These are phyloP conservation scores for Colletotrichum tanaceti DNA, from an alignment of 2,329 filamentous ascomycete species.

Conservation along the genomic window DNA sequence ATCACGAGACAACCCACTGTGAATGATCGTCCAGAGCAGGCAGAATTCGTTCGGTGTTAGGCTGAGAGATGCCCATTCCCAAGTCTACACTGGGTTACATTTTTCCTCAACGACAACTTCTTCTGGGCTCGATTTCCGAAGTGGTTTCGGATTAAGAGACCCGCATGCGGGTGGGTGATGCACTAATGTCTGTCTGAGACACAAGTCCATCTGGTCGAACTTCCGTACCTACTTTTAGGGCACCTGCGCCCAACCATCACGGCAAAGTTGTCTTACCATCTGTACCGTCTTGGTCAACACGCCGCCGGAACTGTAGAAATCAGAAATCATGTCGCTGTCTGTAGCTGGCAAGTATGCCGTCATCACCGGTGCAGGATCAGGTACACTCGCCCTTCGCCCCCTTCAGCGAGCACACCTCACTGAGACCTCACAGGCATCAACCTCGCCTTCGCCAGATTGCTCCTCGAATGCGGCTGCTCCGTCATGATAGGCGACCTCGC, in stretches of 20 bases:
- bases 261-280: background rate
- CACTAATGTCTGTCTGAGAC: background rate
- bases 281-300: background rate
- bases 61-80: background rate
- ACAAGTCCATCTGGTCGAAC: background rate
- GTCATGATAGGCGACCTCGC: constrained; percentile 53
- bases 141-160: constrained; percentile 4
- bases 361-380: constrained; percentile 43
- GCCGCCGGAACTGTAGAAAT: background rate
- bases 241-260: background rate
- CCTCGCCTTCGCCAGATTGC: constrained; percentile 49
- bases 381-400: constrained; percentile 29
- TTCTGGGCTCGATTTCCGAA: background rate
- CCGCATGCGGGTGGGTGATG: background rate
- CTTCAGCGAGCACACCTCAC: background rate
- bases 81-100: background rate
- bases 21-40: constrained; percentile 7
- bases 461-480: constrained; percentile 51
- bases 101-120: background rate
- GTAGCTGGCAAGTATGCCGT: constrained; percentile 46
- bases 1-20: background rate
- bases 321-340: constrained; percentile 39
- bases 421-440: constrained; percentile 49
- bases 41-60: background rate
- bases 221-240: constrained; percentile 11